Evolutionary conservation across 75 land plant genomes (phyloP), one percentile per base, ranked within the genome.

Genomic region (Pinus taeda): DNA sequence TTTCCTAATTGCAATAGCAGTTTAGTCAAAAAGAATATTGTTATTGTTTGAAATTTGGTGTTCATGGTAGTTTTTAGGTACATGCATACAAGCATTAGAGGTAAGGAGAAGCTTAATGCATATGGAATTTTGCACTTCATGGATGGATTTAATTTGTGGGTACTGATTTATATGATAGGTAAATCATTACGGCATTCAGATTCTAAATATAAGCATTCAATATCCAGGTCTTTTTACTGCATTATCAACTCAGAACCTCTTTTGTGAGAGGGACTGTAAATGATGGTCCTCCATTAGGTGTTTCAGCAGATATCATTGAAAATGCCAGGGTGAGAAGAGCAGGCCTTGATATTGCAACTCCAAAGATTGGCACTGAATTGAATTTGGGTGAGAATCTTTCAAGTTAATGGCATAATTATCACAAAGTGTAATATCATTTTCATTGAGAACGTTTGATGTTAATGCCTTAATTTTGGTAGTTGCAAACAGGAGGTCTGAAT

Each of bases 151-250:
- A 42, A 65, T 62, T 26, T 62, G 24, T 26, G 15, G 33, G 36
- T 62, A 62, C 14, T 77, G 11, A 7, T 71, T 77, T 42, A 30
- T 58, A n/a, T 77, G 4, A 45, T 57, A 36, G 60, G 39, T 24
- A 11, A 69, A 4, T 69, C 36, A 20, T 36, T 69, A 20, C 9
- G 13, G 53, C 49, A 69, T 8, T 39, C 37, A 39, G 18, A n/a
- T 69, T 69, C 72, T 69, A 45, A 69, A 69, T 69, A 18, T 42
- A 69, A 69, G 15, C 36, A 73, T 78, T 39, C 42, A 71, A 73
- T 76, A 33, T 65, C 57, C 85, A 97, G 98, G 95, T 89, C 11
- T 87, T 95, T 87, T 84, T 95, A 60, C 83, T 91, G 56, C 91
- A 88, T 53, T 83, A 85, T 78, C 98, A 97, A 76, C 84, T 97